Base-by-base conservation (phyloP, 148 eudicot genomes). In the Rhododendron mucronatum region DNA sequence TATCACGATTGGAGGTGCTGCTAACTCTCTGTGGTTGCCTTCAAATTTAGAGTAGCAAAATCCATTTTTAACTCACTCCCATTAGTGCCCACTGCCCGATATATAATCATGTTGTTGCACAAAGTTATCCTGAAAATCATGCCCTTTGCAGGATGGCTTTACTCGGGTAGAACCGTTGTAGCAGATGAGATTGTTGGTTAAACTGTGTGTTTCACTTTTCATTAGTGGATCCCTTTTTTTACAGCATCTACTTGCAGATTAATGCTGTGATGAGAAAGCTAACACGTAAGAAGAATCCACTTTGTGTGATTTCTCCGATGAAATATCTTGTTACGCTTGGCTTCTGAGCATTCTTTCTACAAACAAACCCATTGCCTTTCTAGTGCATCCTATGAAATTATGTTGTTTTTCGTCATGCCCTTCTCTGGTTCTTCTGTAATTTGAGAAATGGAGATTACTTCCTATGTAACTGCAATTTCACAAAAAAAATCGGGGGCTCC, bases 1-100 rank as follows among this genome's bases (percentile, higher is more conserved):
- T 55, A 77, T 90, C 94, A 93, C 94, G 95, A 92, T 93, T 94
- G 92, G 84, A 90, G 91, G 93, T 15, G 84, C 80, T 83, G 53
- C 76, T 65, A 3, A 45, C 15, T 80, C n/a, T 78, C 71, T 18
- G 51, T 11, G 74, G 83, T 81, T 82, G 39, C 87, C 88, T 89
- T 88, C 92, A 89, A 92, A 93, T 94, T 92, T 71, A 61, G 14
- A 75, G 89, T 87, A 92, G 95, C 95, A 87, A 93, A 30, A 93
- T 90, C 57, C 3, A 35, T 33, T 61, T 47, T 21, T 10, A 26
- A 26, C 4, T 67, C 15, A 11, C 74, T 67, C 26, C n/a, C 26
- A 9, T 65, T 10, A n/a, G 33, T 65, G 14, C 30, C 14, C 1
- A n/a, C 14, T 65, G 14, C 30, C 14, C 1, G 1, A 65, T 65